Percentiles rank a stretch among this genome's conserved stretches.
Conservation (phyloP, 495 filamentous ascomycete species). For the Geopyxis carbonaria region DNA sequence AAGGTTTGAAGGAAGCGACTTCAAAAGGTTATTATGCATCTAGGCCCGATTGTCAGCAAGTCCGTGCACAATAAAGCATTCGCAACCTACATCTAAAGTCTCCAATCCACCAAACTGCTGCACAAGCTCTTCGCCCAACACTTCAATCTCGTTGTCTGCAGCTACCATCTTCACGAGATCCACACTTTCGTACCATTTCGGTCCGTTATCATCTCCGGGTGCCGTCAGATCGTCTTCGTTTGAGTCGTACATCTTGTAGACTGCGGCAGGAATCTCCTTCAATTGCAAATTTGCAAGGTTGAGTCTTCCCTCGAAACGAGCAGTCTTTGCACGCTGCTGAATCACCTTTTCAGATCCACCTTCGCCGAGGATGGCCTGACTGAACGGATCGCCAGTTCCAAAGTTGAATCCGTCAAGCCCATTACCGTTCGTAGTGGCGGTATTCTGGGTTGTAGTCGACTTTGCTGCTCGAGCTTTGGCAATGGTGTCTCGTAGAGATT, state of each 20-base stretch:
- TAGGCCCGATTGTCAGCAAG: constrained; percentile 5
- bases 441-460: constrained; percentile 26
- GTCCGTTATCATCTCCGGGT: constrained; percentile 30
- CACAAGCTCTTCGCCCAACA: constrained; percentile 49
- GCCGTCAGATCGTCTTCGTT: constrained; percentile 42
- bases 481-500: constrained; percentile 72
- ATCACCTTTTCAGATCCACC: constrained; percentile 43
- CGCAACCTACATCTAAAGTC: constrained; percentile 62
- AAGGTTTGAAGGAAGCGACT: constrained; percentile 54
- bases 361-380: constrained; percentile 42
- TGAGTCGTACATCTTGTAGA: constrained; percentile 67
- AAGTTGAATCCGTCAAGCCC: constrained; percentile 38
- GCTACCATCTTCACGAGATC: constrained; percentile 78
- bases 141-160: constrained; percentile 77
- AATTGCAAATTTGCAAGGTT: constrained; percentile 81
- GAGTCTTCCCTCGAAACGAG: constrained; percentile 62
- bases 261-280: constrained; percentile 61
- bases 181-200: constrained; percentile 81
- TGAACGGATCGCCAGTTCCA: constrained; percentile 47
- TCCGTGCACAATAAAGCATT: neutral
- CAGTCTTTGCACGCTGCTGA: constrained; percentile 55
- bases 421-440: constrained; percentile 27
- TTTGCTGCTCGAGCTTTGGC: constrained; percentile 83
- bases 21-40: constrained; percentile 45
- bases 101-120: constrained; percentile 75